A percentile compares a stretch with the other conserved stretches of the same genome.
Evolutionary conservation across 352 stramenopile species (phyloP).

Genomic region (Phytophthora idaei): DNA sequence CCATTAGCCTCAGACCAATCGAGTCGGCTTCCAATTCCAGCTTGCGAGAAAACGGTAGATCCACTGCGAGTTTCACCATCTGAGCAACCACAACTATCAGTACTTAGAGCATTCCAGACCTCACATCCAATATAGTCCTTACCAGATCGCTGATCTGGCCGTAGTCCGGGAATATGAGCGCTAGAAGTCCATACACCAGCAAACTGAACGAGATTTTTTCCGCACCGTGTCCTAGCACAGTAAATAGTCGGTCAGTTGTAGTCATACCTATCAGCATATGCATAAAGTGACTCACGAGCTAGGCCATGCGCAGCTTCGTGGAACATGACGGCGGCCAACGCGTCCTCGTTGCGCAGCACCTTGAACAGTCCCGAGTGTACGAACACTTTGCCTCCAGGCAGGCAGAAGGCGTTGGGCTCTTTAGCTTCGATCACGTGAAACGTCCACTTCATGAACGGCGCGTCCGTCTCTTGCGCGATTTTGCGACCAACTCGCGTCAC

Average conservation of each 20-base stretch:
- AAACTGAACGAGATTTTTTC: slow-evolving; percentile 77
- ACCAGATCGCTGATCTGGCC: slow-evolving; percentile 66
- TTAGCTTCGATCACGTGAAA: slow-evolving; percentile 73
- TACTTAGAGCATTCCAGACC: background rate
- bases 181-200: slow-evolving; percentile 58
- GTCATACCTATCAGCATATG: background rate
- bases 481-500: slow-evolving; percentile 62
- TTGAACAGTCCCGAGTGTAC: slow-evolving; percentile 79
- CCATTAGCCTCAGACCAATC: slow-evolving; percentile 64
- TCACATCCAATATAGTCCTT: background rate
- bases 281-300: slow-evolving; percentile 44
- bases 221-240: slow-evolving; percentile 58
- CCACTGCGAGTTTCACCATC: slow-evolving; percentile 56
- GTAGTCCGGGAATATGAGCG: slow-evolving; percentile 58
- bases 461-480: slow-evolving; percentile 51
- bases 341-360: slow-evolving; percentile 62
- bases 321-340: slow-evolving; percentile 70
- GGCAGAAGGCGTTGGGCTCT: slow-evolving; percentile 77
- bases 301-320: slow-evolving; percentile 75
- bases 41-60: slow-evolving; percentile 63
- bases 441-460: slow-evolving; percentile 67
- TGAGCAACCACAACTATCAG: slow-evolving; percentile 17
- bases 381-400: slow-evolving; percentile 78
- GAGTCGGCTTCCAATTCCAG: slow-evolving; percentile 62
- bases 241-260: background rate